These are phyloP conservation scores for Calonectria hawksworthii DNA, from an alignment of 2,329 filamentous ascomycete species.

Conservation along the genomic window DNA sequence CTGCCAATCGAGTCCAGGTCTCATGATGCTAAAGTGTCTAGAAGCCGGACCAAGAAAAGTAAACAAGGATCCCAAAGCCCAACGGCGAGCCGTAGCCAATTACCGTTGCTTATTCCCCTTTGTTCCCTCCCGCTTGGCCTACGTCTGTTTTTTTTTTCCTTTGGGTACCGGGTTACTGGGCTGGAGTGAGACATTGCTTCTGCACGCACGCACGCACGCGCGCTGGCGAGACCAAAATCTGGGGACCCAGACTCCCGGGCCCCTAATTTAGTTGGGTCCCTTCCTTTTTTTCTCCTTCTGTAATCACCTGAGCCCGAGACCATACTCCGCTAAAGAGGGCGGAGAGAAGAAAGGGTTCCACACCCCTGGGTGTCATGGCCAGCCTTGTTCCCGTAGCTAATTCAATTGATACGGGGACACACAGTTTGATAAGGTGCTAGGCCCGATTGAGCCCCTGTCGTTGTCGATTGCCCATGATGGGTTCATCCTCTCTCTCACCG, in stretches of 20 bases:
- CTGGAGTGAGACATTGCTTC: not conserved
- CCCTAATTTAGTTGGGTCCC: constrained; percentile 2
- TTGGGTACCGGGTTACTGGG: not conserved
- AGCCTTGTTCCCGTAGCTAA: not conserved
- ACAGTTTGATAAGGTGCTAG: constrained; percentile 5
- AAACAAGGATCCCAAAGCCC: not conserved
- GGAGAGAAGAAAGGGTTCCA: not conserved
- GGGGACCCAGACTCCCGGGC: constrained; percentile 11
- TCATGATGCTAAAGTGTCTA: not conserved
- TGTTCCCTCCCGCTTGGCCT: not conserved
- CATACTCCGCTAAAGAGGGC: not conserved
- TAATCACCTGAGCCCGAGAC: not conserved
- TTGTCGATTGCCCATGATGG: not conserved
- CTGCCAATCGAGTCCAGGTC: not conserved
- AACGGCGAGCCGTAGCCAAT: not conserved
- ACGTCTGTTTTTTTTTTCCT: not conserved
- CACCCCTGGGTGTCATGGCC: not conserved
- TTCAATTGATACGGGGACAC: not conserved
- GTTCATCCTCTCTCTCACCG: constrained; percentile 32
- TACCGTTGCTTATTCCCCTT: not conserved
- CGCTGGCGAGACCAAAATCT: not conserved
- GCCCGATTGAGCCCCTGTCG: not conserved
- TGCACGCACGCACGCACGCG: not conserved
- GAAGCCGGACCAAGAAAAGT: not conserved
- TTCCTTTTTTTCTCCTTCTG: too few relatives aligned